These are phyloP conservation scores for Thecaphora thlaspeos DNA, from an alignment of 1,284 basidiomycete species.

Conservation along the genomic window DNA sequence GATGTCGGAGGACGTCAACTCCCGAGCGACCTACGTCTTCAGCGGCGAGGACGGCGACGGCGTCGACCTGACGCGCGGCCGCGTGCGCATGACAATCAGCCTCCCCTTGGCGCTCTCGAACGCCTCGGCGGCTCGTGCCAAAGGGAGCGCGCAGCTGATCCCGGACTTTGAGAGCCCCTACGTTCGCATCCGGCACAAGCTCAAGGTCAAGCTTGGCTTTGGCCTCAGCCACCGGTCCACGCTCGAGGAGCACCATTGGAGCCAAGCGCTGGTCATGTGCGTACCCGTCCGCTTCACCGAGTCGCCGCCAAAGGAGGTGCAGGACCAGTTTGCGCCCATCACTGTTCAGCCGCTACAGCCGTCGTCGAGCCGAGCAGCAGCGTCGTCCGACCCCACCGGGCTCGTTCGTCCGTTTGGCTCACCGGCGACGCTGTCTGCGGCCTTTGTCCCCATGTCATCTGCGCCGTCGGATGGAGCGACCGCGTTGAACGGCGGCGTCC, in stretches of 20 bases:
- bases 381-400: background rate
- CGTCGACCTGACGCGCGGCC: slow-evolving; percentile 45
- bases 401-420: background rate
- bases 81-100: slow-evolving; percentile 55
- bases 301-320: slow-evolving; percentile 50
- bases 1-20: slow-evolving; percentile 5
- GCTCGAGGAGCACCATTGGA: slow-evolving; percentile 36
- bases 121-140: slow-evolving; percentile 16
- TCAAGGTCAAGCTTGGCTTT: slow-evolving; percentile 56
- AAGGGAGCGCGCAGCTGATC: slow-evolving; percentile 42
- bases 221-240: slow-evolving; percentile 39
- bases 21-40: slow-evolving; percentile 52
- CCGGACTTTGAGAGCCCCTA: slow-evolving; percentile 56
- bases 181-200: slow-evolving; percentile 54
- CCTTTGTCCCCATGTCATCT: background rate
- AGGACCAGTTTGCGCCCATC: slow-evolving; percentile 49
- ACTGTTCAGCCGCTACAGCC: background rate
- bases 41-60: slow-evolving; percentile 51
- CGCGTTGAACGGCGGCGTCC: slow-evolving; percentile 3
- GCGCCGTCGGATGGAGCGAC: background rate
- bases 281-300: slow-evolving; percentile 57
- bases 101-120: slow-evolving; percentile 46
- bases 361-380: background rate
- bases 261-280: slow-evolving; percentile 54
- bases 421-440: background rate